Conservation (phyloP, 2,329 filamentous ascomycete species). For the Myriosclerotinia scirpicola region DNA sequence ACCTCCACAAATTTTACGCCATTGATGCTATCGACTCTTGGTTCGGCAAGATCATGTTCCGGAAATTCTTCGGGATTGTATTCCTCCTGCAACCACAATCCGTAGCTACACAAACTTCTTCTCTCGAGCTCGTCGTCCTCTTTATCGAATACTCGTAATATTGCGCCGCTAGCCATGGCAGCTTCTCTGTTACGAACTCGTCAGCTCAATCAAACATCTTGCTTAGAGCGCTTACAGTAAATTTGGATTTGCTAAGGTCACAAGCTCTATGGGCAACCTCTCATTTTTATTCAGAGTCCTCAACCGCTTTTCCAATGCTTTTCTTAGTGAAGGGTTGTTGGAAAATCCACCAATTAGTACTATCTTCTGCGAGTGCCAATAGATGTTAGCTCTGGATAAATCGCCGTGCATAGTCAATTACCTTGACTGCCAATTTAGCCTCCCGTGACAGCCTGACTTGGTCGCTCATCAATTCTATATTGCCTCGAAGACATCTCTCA, state of each 20-base stretch:
- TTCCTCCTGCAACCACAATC: conserved; percentile 7
- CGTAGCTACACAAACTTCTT: conserved; percentile 13
- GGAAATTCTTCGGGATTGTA: conserved; percentile 1
- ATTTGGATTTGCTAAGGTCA: not conserved
- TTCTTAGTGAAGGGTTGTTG: conserved; percentile 9
- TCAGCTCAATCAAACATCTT: not conserved
- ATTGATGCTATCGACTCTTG: not conserved
- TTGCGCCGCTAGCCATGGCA: conserved; percentile 15
- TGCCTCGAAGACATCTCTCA: not conserved
- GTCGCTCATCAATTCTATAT: conserved; percentile 8
- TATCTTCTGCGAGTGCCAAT: not conserved
- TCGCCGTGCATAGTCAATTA: not conserved
- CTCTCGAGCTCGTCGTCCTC: conserved; percentile 8
- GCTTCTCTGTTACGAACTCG: not conserved
- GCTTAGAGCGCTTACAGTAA: conserved; percentile 9
- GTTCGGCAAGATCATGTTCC: not conserved
- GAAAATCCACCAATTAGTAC: conserved; percentile 14
- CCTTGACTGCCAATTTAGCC: not conserved
- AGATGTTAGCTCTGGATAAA: not conserved
- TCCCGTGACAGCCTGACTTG: conserved; percentile 1
- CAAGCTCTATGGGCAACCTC: not conserved
- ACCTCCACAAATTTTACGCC: conserved; percentile 5
- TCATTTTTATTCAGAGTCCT: not conserved
- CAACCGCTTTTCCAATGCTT: not conserved
- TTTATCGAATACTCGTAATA: conserved; percentile 1